Percentiles rank a stretch among this genome's conserved stretches.
These are phyloP conservation scores for Paraurostyla sp. DNA, from an alignment of 73 alveolate genomes.

Conservation along the genomic window DNA sequence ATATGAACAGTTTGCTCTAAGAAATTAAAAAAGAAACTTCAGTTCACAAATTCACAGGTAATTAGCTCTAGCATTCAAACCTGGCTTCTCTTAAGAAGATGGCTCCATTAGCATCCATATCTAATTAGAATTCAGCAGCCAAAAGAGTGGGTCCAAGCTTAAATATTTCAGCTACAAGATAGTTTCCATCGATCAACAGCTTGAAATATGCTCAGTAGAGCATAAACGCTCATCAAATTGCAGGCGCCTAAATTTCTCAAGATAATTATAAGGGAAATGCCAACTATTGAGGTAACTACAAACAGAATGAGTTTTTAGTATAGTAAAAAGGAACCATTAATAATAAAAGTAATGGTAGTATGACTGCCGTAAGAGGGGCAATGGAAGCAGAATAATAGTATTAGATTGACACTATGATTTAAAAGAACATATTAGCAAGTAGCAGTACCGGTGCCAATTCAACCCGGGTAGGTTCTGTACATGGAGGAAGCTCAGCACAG, in stretches of 20 bases:
- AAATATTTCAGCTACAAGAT: not conserved
- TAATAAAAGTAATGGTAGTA: too few species aligned
- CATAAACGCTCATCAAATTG: too few species aligned
- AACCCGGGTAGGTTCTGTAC: not conserved
- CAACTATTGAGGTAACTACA: not conserved
- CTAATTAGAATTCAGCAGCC: conserved; percentile 2
- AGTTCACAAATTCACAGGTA: too few species aligned
- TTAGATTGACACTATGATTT: too few species aligned
- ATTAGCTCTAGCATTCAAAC: too few species aligned
- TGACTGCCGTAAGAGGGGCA: too few species aligned
- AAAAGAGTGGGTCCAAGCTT: not conserved
- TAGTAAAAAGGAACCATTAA: too few species aligned
- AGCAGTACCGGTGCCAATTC: not conserved
- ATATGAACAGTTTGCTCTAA: conserved; percentile 4
- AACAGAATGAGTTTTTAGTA: not conserved
- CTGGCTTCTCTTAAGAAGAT: not conserved
- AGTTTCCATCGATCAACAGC: not conserved
- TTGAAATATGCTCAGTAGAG: not conserved
- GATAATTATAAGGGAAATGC: too few species aligned
- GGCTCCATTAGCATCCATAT: not conserved
- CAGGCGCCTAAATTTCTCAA: too few species aligned
- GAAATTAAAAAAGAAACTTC: conserved; percentile 6
- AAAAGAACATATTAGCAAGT: too few species aligned
- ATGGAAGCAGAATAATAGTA: too few species aligned
- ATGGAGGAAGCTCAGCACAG: not conserved